Base-by-base conservation (phyloP, 176 grass and related monocot genomes). In the Triticum turgidum region DNA sequence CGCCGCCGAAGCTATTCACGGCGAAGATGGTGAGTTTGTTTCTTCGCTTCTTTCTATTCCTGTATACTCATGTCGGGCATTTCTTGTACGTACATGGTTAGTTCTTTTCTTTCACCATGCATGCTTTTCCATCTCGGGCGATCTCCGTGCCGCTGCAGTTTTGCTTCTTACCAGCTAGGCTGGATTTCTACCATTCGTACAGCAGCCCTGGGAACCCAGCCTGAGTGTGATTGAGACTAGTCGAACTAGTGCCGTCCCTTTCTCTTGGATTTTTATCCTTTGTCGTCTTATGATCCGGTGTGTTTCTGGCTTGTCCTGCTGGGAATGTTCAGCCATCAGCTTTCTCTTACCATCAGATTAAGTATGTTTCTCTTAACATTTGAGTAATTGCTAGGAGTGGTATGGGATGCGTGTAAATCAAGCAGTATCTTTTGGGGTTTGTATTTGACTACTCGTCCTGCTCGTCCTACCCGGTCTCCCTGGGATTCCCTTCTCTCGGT, bases 1-100 rank as follows among this genome's bases (percentile, higher is more conserved):
- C 4, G 71, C 66, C 2, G 61, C 61, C 22, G 38, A 86, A 1
- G 69, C 73, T 10, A 84, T 78, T 67, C 90, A 32, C 61, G 92
- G 90, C 5, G 92, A 94, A 13, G 88, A 97, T 44, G 95, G 95
- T 97, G 78, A 90, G 95, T 73, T 86, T 64, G 49, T 81, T 73
- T 51, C 38, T 15, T 25, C 30, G 37, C 27, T 80, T 4, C 52
- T 4, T 11, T 17, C 15, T 66, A 44, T 54, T 4, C 52, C 30
- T 4, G 1, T 10, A 52, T 51, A 5, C 39, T 58, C 4, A n/a
- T 29, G 22, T 32, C 44, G 44, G 45, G 11, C 66, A 66, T 9
- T 82, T 59, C 17, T 20, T 59, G 6, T 49, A 29, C 41, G 15
- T 78, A 33, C 67, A 25, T 79, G 39, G 66, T 51, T 51, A 15